Base-by-base conservation (phyloP, 108 stramenopile genomes). In the Nitzschia sp. region DNA sequence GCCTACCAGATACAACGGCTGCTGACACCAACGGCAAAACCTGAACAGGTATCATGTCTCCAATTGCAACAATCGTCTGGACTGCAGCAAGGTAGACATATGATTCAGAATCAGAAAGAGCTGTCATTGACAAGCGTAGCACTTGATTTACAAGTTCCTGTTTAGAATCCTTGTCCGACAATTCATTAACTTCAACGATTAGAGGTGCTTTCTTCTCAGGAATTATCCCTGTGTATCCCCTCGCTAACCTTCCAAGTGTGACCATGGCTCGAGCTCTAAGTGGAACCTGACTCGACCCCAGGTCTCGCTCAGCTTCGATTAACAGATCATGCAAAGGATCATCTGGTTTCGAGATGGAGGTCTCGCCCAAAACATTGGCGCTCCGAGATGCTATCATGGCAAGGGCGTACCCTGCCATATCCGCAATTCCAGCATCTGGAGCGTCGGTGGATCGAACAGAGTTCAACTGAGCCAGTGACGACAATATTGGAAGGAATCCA, bases 1-100 rank as follows among this genome's bases (percentile, higher is more conserved):
- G 20, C 24, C 20, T 57, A 41, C 84, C 81, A 29, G 64, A 55
- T 10, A 77, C 76, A 38, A 86, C 60, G 17, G 63, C 78, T 10
- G 41, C 19, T 12, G 38, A 85, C 21, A 86, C 51, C 21, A 83
- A 10, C 7, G 91, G 85, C 17, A 92, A 60, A 37, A 87, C 73
- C 10, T 79, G 48, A 42, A 26, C 51, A 34, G 88, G 86, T 40
- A 58, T 59, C 11, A 80, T 64, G 67, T 91, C 89, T 24, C 86
- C 81, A 10, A 90, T 71, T 12, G 81, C 74, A 34, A 86, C 89
- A 51, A 94, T 60, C 26, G 90, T 85, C 60, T 94, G 90, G 53
- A 94, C 85, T 6, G 88, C 86, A 40, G 93, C 93, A 21, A 94
- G 78, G 46, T 85, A 94, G 26, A 94, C 93, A 63, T 91, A 94